Percentiles rank a stretch among this genome's conserved stretches.
phyloP scores from a whole-genome alignment of 179 eudicot genomes.

The Silene noctiflora region DNA sequence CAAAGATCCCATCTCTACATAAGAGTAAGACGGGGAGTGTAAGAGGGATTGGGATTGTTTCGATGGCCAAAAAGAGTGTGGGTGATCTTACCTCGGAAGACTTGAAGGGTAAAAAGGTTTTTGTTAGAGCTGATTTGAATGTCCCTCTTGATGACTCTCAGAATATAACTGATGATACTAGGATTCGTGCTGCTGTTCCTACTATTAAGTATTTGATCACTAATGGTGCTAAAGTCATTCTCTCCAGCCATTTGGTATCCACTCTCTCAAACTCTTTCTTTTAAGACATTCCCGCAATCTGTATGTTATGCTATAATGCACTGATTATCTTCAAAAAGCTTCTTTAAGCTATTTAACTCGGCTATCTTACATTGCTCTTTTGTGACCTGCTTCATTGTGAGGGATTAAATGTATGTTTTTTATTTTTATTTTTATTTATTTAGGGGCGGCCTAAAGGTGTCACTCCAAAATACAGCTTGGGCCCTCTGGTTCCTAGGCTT shows the following conservation, averaged over 20 bases:
- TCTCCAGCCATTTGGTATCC: conserved; percentile 27
- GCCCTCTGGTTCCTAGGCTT: conserved; percentile 78
- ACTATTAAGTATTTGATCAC: conserved; percentile 42
- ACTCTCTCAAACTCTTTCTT: too few species aligned
- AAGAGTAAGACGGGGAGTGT: conserved; percentile 27
- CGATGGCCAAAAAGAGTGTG: conserved; percentile 65
- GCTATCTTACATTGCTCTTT: too few species aligned
- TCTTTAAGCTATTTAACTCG: too few species aligned
- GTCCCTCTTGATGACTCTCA: conserved; percentile 57
- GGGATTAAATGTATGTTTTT: too few species aligned
- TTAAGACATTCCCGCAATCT: too few species aligned
- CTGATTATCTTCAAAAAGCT: too few species aligned
- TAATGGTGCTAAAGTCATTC: conserved; percentile 44
- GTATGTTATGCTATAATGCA: too few species aligned
- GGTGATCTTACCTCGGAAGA: conserved; percentile 48
- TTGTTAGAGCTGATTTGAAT: conserved; percentile 61
- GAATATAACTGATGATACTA: conserved; percentile 57
- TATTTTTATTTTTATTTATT: background rate
- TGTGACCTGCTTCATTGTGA: too few species aligned
- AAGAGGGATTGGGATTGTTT: conserved; percentile 51
- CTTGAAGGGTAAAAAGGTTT: conserved; percentile 54
- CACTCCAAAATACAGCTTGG: conserved; percentile 84
- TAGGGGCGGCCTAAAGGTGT: conserved; percentile 87
- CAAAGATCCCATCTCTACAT: conserved; percentile 39
- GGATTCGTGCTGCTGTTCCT: conserved; percentile 52